Evolutionary conservation across 1,139 yeast genomes (phyloP), one percentile per base, ranked within the genome.

Genomic region (Pichia sp.): DNA sequence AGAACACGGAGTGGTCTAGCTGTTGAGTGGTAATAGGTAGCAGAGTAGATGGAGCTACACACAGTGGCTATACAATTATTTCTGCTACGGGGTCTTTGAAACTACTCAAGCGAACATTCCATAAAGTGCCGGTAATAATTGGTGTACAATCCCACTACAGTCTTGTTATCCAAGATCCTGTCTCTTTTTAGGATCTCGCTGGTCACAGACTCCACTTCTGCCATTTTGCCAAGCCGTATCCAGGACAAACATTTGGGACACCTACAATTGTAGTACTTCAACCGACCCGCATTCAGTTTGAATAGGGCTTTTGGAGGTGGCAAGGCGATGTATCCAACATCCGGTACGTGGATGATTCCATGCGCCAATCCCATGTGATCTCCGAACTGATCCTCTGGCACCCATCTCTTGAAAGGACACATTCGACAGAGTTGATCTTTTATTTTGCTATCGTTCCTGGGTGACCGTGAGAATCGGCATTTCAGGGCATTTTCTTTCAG

Each of bases 311-410:
- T n/a, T 2, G 52, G 52, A 5, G 32, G 27, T 4, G 52, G 52
- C 6, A 48, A 26, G 2, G 35, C 47, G 4, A 47, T 29, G 11
- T 41, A 30, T 12, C 27, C 27, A 2, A 27, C 12, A 5, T 35
- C 27, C 4, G 32, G 23, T 1, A 42, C 9, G 3, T 25, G 7
- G 2, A 49, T 34, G 3, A 49, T 30, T 4, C 52, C 52, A 32
- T 49, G 52, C 1, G 51, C 47, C 15, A 47, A 14, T 8, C 45
- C 33, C 51, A 49, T 37, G 28, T 49, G 52, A 11, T 44, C 40
- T 2, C 21, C 17, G 14, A 44, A 44, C 13, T 24, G 22, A 1
- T 22, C 14, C 9, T 12, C 11, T 2, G 33, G 27, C 17, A 49
- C 32, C 52, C 52, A 49, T 30, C 34, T 39, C 22, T 44, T 39